These are phyloP conservation scores for Neofusicoccum laricinum DNA, from an alignment of 2,329 filamentous ascomycete species.

Conservation along the genomic window DNA sequence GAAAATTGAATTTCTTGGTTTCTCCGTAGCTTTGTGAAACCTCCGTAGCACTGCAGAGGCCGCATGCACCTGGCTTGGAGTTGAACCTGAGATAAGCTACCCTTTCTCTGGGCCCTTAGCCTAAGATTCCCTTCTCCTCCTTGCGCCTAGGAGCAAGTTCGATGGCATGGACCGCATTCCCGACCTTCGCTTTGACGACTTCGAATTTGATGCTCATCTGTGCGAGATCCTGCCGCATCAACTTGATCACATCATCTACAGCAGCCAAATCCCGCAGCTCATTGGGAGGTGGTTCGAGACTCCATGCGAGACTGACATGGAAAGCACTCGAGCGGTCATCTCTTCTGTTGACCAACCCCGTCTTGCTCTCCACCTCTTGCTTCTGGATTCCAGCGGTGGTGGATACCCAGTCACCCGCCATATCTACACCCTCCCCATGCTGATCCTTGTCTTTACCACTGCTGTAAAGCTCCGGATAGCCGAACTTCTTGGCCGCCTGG, in stretches of 20 bases:
- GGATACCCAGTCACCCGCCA: slow-evolving; percentile 1
- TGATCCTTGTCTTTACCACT: slow-evolving; percentile 28
- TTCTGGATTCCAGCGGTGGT: not conserved
- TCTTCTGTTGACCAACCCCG: not conserved
- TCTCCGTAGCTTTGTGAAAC: too few relatives aligned
- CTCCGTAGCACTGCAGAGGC: too few relatives aligned
- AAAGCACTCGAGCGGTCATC: slow-evolving; percentile 60
- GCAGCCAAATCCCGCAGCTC: slow-evolving; percentile 11
- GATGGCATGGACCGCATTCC: slow-evolving; percentile 38
- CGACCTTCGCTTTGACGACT: slow-evolving; percentile 49
- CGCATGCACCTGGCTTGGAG: too few relatives aligned
- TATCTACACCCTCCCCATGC: slow-evolving; percentile 26
- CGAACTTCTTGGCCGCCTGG: slow-evolving; percentile 54
- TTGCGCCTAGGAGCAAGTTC: slow-evolving; percentile 25
- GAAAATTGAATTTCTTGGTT: too few relatives aligned
- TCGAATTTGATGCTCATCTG: slow-evolving; percentile 32
- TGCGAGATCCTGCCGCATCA: slow-evolving; percentile 21
- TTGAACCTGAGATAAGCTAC: not conserved
- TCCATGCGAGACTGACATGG: slow-evolving; percentile 90
- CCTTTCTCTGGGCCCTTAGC: not conserved
- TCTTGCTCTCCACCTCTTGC: slow-evolving; percentile 21
- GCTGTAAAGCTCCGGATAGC: slow-evolving; percentile 69
- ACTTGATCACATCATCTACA: not conserved
- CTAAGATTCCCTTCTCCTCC: slow-evolving; percentile 23
- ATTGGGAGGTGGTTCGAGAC: slow-evolving; percentile 21